Evolutionary conservation across 2,329 filamentous ascomycete genomes (phyloP), one percentile per base, ranked within the genome.

Genomic region (Fusarium compactum): DNA sequence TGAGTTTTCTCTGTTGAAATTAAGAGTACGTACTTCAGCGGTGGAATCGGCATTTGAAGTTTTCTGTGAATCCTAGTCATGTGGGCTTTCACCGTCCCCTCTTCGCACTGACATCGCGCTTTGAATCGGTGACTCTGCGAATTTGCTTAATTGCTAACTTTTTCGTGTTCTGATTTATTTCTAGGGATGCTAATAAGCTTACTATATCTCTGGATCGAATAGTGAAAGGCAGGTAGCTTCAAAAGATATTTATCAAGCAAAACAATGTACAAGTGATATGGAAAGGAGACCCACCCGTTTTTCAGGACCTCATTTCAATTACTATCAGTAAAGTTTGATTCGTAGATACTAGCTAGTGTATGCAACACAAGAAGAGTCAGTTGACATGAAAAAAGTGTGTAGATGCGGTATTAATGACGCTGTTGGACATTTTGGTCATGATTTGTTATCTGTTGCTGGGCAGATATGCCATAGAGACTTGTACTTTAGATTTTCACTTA

Each of bases 1-100:
- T 14, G 29, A 30, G 29, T 1, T 30, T 30, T 15, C 6, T 30
- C 14, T 30, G 12, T 6, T 30, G 18, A n/a, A 12, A 32, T 6
- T 6, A 5, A 50, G 18, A 27, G 8, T 41, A 25, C 12, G 11
- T 27, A 18, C 24, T 22, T 8, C 16, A 18, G 34, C 8, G 7
- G n/a, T 41, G 18, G 16, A 34, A 38, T 53, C 18, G 24, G 50
- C 34, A 43, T 43, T 51, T n/a, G 44, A 25, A 50, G 54, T 40
- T 50, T 40, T 29, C 30, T 20, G 14, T 16, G 30, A 20, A 40
- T 50, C 45, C 54, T 20, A 30, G 24, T 51, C 43, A 50, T 40
- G 54, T 40, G 43, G 43, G 54, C 25, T 51, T 56, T 50, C 30
- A 56, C 53, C 43, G 29, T 48, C 27, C 54, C 44, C 43, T 50